Percentiles rank a stretch among this genome's conserved stretches.
Conservation (phyloP, 2,329 filamentous ascomycete genomes). For the Zymoseptoria pseudotritici region DNA sequence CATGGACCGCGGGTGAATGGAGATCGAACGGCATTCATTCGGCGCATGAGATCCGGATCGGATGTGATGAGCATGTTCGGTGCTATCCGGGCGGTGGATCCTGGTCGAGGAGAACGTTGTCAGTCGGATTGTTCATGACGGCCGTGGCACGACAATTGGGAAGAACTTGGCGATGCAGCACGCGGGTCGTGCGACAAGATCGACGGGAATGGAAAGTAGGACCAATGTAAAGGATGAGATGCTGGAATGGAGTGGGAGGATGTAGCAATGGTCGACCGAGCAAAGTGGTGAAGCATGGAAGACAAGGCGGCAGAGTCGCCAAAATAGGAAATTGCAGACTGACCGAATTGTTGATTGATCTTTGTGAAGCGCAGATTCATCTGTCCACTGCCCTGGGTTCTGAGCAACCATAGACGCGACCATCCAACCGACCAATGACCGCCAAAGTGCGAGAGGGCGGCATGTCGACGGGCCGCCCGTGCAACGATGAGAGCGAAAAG, state of each 20-base stretch:
- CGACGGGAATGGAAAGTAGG: neutral
- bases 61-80: slow-evolving; percentile 32
- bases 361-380: slow-evolving; percentile 34
- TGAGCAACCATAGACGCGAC: slow-evolving; percentile 33
- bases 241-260: neutral
- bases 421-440: slow-evolving; percentile 34
- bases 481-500: slow-evolving; percentile 18
- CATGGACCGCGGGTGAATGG: slow-evolving; percentile 31
- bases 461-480: slow-evolving; percentile 26
- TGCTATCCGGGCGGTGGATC: slow-evolving; percentile 33
- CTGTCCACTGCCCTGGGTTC: slow-evolving; percentile 29
- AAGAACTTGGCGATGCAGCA: slow-evolving; percentile 1
- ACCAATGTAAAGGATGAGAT: neutral
- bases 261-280: slow-evolving; percentile 1
- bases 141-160: neutral
- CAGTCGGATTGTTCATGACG: neutral
- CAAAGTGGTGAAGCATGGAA: neutral
- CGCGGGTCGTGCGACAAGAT: neutral
- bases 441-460: slow-evolving; percentile 29
- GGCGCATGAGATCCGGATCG: slow-evolving; percentile 31
- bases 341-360: slow-evolving; percentile 33
- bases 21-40: slow-evolving; percentile 34
- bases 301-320: neutral
- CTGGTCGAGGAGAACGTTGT: slow-evolving; percentile 12
- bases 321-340: slow-evolving; percentile 9